Conservation (phyloP, 1,284 basidiomycete species). For the Ustilago curta region DNA sequence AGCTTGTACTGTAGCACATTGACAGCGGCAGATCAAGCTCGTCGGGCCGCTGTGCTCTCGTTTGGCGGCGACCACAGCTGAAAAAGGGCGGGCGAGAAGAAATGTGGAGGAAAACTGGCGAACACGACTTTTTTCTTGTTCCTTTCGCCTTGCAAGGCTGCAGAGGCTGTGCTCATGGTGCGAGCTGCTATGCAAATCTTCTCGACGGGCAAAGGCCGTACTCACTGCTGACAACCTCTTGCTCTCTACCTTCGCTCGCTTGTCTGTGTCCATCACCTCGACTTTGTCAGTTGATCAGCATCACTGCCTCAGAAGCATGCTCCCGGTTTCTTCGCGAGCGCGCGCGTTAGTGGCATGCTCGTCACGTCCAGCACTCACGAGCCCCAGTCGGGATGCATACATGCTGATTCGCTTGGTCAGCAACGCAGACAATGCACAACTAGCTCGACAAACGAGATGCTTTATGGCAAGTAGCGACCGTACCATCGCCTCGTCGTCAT, state of each 20-base stretch:
- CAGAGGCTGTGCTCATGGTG: background rate
- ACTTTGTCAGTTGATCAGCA: background rate
- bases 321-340: background rate
- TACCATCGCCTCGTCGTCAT: background rate
- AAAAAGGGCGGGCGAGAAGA: conserved; percentile 2
- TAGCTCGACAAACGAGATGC: background rate
- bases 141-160: background rate
- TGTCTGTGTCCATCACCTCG: background rate
- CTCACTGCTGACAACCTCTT: background rate
- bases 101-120: conserved; percentile 9
- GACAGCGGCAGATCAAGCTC: background rate
- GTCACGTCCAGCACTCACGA: background rate
- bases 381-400: background rate
- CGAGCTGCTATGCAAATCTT: background rate
- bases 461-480: background rate
- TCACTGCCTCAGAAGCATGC: background rate
- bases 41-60: background rate
- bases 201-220: background rate
- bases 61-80: conserved; percentile 7
- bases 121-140: conserved; percentile 4
- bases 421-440: background rate
- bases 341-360: background rate
- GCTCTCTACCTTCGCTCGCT: background rate
- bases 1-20: background rate
- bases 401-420: background rate